A percentile compares a stretch with the other conserved stretches of the same genome.
These are phyloP conservation scores for Rhipidocladum racemiflorum DNA, from an alignment of 176 grass and related monocot species.

Conservation along the genomic window DNA sequence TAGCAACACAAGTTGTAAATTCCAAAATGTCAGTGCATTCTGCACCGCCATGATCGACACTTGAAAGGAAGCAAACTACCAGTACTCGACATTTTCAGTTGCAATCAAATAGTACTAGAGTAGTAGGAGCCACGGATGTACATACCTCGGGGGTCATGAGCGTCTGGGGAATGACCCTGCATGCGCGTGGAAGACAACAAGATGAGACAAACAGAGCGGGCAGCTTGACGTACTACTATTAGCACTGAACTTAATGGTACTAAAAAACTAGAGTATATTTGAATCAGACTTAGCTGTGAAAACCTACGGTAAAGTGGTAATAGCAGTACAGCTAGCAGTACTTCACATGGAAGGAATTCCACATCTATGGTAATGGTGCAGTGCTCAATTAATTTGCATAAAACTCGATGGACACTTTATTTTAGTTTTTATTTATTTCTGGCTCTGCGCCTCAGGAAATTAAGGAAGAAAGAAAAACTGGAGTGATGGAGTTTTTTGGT, in stretches of 20 bases:
- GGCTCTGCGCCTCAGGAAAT: not conserved
- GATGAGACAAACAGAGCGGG: not conserved
- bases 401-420: not conserved
- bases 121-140: not conserved
- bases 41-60: not conserved
- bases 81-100: not conserved
- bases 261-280: not conserved
- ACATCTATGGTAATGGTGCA: no score
- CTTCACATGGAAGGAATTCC: not conserved
- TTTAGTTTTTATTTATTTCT: no score
- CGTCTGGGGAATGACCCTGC: constrained; percentile 59
- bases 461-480: no score
- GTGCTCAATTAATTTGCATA: no score
- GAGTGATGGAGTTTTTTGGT: no score
- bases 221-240: not conserved
- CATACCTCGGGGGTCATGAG: constrained; percentile 65
- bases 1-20: not conserved
- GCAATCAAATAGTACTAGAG: not conserved
- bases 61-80: not conserved
- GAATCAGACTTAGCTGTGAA: not conserved
- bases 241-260: not conserved
- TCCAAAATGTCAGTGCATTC: not conserved
- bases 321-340: not conserved
- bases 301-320: not conserved
- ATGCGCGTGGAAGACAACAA: constrained; percentile 23